Evolutionary conservation across 2,329 filamentous ascomycete genomes (phyloP).

Genomic region (Didymella exigua): DNA sequence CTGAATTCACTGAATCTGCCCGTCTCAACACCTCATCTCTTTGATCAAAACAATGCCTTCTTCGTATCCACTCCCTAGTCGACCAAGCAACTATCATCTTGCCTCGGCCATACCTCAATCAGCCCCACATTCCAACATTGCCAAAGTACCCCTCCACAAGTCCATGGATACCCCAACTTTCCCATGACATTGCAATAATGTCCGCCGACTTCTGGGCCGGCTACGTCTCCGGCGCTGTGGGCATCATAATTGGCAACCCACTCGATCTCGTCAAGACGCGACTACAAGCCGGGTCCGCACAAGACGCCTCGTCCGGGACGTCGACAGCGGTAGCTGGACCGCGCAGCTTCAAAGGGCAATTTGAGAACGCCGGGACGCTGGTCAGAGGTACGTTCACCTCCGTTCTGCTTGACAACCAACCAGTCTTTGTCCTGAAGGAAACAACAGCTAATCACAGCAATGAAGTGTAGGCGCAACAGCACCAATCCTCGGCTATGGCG

Average conservation of each 20-base stretch:
- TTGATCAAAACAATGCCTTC: conserved; percentile 9
- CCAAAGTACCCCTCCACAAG: conserved; percentile 21
- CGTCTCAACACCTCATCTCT: neutral
- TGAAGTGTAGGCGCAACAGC: conserved; percentile 71
- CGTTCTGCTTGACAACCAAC: neutral
- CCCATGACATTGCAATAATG: conserved; percentile 56
- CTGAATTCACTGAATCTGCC: neutral
- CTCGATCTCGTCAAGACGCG: conserved; percentile 81
- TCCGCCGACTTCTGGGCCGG: conserved; percentile 93
- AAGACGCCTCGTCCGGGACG: conserved; percentile 19
- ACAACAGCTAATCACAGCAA: conserved; percentile 8
- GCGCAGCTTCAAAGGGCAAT: conserved; percentile 37
- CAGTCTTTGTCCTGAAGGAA: neutral
- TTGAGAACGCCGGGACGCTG: conserved; percentile 46
- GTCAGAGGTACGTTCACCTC: conserved; percentile 44
- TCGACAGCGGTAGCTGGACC: conserved; percentile 16
- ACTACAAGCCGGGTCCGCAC: conserved; percentile 67
- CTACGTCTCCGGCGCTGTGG: conserved; percentile 82
- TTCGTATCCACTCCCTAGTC: conserved; percentile 7
- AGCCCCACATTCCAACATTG: conserved; percentile 18
- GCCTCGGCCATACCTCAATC: conserved; percentile 26
- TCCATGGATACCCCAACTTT: neutral
- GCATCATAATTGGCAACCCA: conserved; percentile 88
- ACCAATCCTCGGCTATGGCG: conserved; percentile 87
- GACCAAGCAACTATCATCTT: conserved; percentile 14